Conservation (phyloP, 2,329 filamentous ascomycete species). For the Fusarium sp. region DNA sequence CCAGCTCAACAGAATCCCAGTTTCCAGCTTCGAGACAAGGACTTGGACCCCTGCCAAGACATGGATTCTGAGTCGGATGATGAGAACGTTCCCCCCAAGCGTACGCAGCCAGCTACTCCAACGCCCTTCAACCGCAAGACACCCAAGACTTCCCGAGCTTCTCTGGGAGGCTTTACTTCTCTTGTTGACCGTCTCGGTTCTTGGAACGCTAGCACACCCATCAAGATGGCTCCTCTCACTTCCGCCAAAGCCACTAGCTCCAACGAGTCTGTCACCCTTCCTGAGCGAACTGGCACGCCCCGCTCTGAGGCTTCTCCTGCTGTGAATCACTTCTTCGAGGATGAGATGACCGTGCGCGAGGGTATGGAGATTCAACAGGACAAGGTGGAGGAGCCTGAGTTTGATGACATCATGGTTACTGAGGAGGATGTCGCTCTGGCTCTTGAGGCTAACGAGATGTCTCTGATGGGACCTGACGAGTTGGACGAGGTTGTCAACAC, state of each 20-base stretch:
- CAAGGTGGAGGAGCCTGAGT: slow-evolving; percentile 45
- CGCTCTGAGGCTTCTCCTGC: slow-evolving; percentile 50
- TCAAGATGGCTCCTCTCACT: slow-evolving; percentile 40
- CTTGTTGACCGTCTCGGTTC: slow-evolving; percentile 69
- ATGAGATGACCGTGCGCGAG: slow-evolving; percentile 62
- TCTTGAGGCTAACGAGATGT: slow-evolving; percentile 70
- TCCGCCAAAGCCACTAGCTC: slow-evolving; percentile 48
- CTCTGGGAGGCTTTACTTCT: slow-evolving; percentile 68
- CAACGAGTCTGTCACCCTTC: slow-evolving; percentile 47
- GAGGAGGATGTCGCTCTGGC: slow-evolving; percentile 68
- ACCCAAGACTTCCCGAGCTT: slow-evolving; percentile 42
- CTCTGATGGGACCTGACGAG: slow-evolving; percentile 59
- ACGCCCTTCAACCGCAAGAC: slow-evolving; percentile 45
- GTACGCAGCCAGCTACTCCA: slow-evolving; percentile 55
- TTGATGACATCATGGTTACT: slow-evolving; percentile 60
- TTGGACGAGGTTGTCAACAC: slow-evolving; percentile 49
- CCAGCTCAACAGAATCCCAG: slow-evolving; percentile 37
- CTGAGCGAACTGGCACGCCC: slow-evolving; percentile 14
- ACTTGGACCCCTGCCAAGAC: slow-evolving; percentile 55
- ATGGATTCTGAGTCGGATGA: slow-evolving; percentile 67
- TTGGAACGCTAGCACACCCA: slow-evolving; percentile 70
- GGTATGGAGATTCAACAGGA: slow-evolving; percentile 27
- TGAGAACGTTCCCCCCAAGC: slow-evolving; percentile 51
- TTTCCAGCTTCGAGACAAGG: slow-evolving; percentile 58
- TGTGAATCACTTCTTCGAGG: slow-evolving; percentile 68